A percentile compares a stretch with the other conserved stretches of the same genome.
phyloP scores from a whole-genome alignment of 2,329 filamentous ascomycete genomes.

The Fusarium sp. region DNA sequence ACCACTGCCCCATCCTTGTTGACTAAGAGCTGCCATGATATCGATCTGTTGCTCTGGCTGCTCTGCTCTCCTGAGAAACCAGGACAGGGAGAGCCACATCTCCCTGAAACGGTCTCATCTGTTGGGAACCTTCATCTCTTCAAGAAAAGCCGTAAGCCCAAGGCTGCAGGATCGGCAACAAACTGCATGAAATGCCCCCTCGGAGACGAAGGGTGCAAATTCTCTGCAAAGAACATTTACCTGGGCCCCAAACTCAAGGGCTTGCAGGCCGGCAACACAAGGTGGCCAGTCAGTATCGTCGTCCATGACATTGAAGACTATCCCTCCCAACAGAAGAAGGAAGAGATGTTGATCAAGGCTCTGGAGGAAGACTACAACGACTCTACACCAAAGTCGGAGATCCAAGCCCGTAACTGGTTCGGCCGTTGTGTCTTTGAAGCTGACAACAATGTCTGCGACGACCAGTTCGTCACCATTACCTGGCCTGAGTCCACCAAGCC shows the following conservation, averaged over 20 bases:
- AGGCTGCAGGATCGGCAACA: slow-evolving; percentile 76
- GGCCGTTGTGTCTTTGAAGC: slow-evolving; percentile 95
- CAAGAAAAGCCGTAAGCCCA: slow-evolving; percentile 78
- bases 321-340: slow-evolving; percentile 54
- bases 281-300: slow-evolving; percentile 91
- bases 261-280: slow-evolving; percentile 71
- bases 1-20: slow-evolving; percentile 83
- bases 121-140: slow-evolving; percentile 83
- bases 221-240: slow-evolving; percentile 87
- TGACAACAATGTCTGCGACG: slow-evolving; percentile 93
- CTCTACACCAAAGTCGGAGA: slow-evolving; percentile 57
- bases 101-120: slow-evolving; percentile 80
- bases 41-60: slow-evolving; percentile 92
- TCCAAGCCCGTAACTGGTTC: slow-evolving; percentile 75
- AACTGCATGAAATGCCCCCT: slow-evolving; percentile 82
- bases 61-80: slow-evolving; percentile 74
- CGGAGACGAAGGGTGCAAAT: slow-evolving; percentile 79
- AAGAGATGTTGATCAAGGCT: slow-evolving; percentile 54
- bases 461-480: slow-evolving; percentile 86
- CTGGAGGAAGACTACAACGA: slow-evolving; percentile 64
- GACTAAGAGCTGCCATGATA: slow-evolving; percentile 96
- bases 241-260: slow-evolving; percentile 69
- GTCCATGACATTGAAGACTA: slow-evolving; percentile 90
- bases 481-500: slow-evolving; percentile 79
- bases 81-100: slow-evolving; percentile 66